A percentile compares a stretch with the other conserved stretches of the same genome.
phyloP scores from a whole-genome alignment of 371 early-diverging fungal genomes.

The Vairimorpha necatrix region DNA sequence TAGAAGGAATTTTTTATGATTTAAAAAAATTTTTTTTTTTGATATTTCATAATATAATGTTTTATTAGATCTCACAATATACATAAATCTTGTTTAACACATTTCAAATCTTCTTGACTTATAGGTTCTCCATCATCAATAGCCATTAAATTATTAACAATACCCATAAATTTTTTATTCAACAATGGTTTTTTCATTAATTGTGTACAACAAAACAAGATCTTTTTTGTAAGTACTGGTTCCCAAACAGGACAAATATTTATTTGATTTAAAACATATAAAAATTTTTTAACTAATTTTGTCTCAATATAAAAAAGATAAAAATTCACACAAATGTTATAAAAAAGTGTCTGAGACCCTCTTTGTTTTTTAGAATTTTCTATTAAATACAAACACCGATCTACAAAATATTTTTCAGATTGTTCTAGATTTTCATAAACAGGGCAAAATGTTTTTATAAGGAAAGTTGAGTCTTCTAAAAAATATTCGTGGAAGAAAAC shows the following conservation, averaged over 20 bases:
- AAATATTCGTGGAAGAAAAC: conserved; percentile 50
- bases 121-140: conserved; percentile 50
- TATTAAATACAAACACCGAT: conserved; percentile 46
- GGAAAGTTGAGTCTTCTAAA: not conserved
- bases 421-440: conserved; percentile 8
- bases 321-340: conserved; percentile 35
- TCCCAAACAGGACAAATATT: conserved; percentile 32
- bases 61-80: not conserved
- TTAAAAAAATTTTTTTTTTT: no score
- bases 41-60: no score
- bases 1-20: no score
- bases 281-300: conserved; percentile 6
- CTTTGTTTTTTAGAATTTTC: conserved; percentile 22
- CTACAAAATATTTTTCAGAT: conserved; percentile 26
- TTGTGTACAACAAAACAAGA: conserved; percentile 23
- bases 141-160: conserved; percentile 18
- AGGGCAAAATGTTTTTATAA: conserved; percentile 24
- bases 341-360: conserved; percentile 25
- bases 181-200: conserved; percentile 18
- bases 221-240: conserved; percentile 28
- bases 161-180: conserved; percentile 6
- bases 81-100: conserved; percentile 25
- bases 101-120: conserved; percentile 14
- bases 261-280: conserved; percentile 29
- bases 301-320: not conserved